These are phyloP conservation scores for Salinomyces thailandicus DNA, from an alignment of 2,329 filamentous ascomycete species.

Conservation along the genomic window DNA sequence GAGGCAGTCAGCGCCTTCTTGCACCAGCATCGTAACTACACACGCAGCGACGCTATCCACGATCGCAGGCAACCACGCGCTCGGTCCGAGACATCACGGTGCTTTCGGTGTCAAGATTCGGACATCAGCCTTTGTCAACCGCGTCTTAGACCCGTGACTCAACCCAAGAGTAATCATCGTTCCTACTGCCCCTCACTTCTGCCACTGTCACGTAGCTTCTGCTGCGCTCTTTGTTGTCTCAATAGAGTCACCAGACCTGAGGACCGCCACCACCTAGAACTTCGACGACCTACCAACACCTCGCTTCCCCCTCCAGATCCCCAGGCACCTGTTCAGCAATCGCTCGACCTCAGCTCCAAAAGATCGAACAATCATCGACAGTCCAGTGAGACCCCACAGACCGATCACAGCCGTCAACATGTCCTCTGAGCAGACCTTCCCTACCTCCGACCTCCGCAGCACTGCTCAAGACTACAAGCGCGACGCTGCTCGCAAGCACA, in stretches of 20 bases:
- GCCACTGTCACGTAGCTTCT: neutral
- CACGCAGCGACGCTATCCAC: too few species aligned
- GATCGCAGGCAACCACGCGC: neutral
- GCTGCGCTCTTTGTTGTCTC: neutral
- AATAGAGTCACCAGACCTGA: neutral
- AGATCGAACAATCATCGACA: neutral
- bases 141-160: neutral
- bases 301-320: neutral
- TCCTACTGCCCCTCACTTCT: neutral
- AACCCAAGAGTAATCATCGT: neutral
- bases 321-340: neutral
- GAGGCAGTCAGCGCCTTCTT: too few species aligned
- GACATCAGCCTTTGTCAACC: neutral
- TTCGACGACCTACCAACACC: neutral
- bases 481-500: conserved; percentile 39
- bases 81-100: neutral
- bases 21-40: too few species aligned
- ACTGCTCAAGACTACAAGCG: conserved; percentile 43
- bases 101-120: neutral
- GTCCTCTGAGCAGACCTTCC: conserved; percentile 37
- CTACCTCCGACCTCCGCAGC: conserved; percentile 44
- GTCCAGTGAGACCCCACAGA: neutral
- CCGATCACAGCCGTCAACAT: conserved; percentile 21
- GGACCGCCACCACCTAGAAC: neutral
- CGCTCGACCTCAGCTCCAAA: neutral